phyloP scores from a whole-genome alignment of 2,329 filamentous ascomycete genomes.

The Bipolaris cookei region DNA sequence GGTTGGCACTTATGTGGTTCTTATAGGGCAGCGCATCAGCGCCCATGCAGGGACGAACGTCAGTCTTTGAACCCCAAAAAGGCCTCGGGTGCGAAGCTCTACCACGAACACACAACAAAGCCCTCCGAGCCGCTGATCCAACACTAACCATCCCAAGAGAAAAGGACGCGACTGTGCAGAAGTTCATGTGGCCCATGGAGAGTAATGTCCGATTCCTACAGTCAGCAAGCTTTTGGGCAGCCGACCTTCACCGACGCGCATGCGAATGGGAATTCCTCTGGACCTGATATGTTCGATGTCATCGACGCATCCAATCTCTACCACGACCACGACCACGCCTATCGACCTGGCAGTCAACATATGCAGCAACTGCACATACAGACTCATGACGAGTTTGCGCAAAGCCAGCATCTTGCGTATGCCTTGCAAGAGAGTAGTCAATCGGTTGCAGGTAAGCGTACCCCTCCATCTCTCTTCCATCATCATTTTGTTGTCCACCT shows the following conservation, averaged over 20 bases:
- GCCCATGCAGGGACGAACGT: constrained; percentile 32
- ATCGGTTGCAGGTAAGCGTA: constrained; percentile 33
- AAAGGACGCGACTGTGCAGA: constrained; percentile 13
- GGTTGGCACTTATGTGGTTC: constrained; percentile 27
- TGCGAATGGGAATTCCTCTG: constrained; percentile 51
- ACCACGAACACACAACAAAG: constrained; percentile 23
- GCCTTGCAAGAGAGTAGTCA: constrained; percentile 30
- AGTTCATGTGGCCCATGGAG: constrained; percentile 44
- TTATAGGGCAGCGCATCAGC: constrained; percentile 40
- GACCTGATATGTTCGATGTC: constrained; percentile 45
- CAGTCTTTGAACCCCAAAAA: constrained; percentile 23
- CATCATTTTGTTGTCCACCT: constrained; percentile 9
- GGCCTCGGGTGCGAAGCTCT: constrained; percentile 21
- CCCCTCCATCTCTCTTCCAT: constrained; percentile 8
- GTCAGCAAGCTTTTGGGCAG: constrained; percentile 44
- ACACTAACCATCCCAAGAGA: constrained; percentile 7
- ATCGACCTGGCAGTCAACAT: constrained; percentile 25
- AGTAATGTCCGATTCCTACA: constrained; percentile 45
- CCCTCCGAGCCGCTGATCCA: constrained; percentile 2
- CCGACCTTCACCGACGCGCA: constrained; percentile 46
- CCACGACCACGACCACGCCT: constrained; percentile 34
- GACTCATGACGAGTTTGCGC: constrained; percentile 25
- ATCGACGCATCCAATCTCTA: constrained; percentile 39
- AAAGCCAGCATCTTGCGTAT: constrained; percentile 26
- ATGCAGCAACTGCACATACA: constrained; percentile 22